phyloP scores from a whole-genome alignment of 73 alveolate genomes.

The Symbiodinium pilosum region DNA sequence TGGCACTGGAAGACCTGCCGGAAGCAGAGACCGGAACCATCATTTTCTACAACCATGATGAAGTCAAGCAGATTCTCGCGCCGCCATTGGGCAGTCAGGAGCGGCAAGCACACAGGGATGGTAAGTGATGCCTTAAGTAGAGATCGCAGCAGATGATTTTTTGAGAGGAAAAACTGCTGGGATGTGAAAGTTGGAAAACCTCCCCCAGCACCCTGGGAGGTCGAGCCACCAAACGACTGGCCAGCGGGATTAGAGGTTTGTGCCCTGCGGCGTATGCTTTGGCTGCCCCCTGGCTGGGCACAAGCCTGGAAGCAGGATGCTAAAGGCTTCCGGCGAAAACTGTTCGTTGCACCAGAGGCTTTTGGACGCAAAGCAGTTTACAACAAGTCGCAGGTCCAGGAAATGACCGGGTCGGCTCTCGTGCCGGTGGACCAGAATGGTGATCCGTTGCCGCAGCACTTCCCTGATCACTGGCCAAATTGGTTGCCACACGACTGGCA shows the following conservation, averaged over 20 bases:
- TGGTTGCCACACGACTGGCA: neutral
- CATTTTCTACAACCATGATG: neutral
- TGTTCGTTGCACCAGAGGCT: neutral
- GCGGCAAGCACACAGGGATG: neutral
- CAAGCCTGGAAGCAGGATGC: neutral
- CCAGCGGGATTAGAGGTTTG: neutral
- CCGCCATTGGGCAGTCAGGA: neutral
- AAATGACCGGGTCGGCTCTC: neutral
- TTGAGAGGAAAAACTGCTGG: too few relatives aligned
- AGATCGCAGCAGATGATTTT: too few relatives aligned
- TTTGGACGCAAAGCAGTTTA: neutral
- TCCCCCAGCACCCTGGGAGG: neutral
- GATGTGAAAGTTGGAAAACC: too few relatives aligned
- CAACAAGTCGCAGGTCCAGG: neutral
- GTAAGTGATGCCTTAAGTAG: too few relatives aligned
- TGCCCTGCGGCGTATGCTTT: neutral
- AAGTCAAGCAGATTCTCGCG: neutral
- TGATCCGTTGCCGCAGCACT: neutral
- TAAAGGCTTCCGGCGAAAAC: neutral
- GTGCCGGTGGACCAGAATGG: neutral
- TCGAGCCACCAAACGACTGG: neutral
- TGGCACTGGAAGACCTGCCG: too few relatives aligned
- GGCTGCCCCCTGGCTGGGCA: slow-evolving; percentile 6
- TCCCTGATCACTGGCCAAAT: neutral
- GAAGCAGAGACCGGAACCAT: neutral